Evolutionary conservation across 306 rosid species (phyloP).

Genomic region (Hippophae gyantsensis): DNA sequence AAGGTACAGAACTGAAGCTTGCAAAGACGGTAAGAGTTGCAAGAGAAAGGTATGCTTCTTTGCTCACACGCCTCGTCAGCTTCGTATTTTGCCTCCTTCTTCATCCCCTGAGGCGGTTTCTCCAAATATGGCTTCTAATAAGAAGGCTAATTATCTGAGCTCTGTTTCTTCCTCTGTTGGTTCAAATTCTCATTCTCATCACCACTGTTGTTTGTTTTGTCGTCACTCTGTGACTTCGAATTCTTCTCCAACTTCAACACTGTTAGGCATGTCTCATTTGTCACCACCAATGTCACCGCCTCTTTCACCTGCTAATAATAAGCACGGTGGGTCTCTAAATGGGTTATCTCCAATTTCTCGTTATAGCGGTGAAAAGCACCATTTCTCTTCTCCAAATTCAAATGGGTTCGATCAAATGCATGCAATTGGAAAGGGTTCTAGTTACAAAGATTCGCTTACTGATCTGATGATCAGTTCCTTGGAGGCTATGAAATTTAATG

Average conservation of each 20-base stretch:
- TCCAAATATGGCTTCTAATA: not conserved
- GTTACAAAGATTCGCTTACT: conserved; percentile 36
- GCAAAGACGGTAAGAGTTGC: conserved; percentile 84
- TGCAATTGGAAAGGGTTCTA: conserved; percentile 7
- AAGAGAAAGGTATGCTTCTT: conserved; percentile 84
- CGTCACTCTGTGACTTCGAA: conserved; percentile 21
- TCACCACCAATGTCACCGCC: conserved; percentile 73
- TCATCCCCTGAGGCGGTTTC: conserved; percentile 31
- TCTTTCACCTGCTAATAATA: conserved; percentile 31
- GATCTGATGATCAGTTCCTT: conserved; percentile 48
- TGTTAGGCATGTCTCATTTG: conserved; percentile 50
- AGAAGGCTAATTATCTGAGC: conserved; percentile 31
- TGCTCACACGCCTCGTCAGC: conserved; percentile 71
- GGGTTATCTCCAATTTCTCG: conserved; percentile 31
- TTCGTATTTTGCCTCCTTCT: conserved; percentile 41
- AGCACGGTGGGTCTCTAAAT: conserved; percentile 18
- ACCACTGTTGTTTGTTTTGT: conserved; percentile 40
- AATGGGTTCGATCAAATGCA: conserved; percentile 10
- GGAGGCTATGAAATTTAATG: conserved; percentile 50
- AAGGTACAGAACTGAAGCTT: conserved; percentile 82
- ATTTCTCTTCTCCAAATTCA: not conserved
- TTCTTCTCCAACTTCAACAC: conserved; percentile 71
- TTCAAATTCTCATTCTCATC: conserved; percentile 10
- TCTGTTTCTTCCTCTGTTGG: conserved; percentile 13
- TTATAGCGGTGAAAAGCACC: not conserved